Percentiles rank a stretch among this genome's conserved stretches.
These are phyloP conservation scores for Magnusiomyces suaveolens DNA, from an alignment of 1,139 yeast genomes.

Conservation along the genomic window DNA sequence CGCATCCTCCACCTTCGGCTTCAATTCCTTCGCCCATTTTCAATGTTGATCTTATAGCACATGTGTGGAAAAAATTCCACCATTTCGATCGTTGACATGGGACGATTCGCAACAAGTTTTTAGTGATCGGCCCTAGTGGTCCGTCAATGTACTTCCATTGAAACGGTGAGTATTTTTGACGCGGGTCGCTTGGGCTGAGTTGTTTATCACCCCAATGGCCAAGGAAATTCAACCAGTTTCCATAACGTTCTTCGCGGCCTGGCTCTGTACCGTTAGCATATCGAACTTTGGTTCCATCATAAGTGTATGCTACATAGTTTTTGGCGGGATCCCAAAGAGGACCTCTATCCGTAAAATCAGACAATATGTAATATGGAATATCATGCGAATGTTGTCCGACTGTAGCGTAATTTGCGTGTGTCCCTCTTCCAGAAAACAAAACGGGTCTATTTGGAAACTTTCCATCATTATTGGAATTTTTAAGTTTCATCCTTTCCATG, in stretches of 20 bases:
- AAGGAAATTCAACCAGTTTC: slow-evolving; percentile 66
- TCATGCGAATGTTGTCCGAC: slow-evolving; percentile 96
- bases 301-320: slow-evolving; percentile 73
- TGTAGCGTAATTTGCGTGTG: slow-evolving; percentile 95
- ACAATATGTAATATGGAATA: slow-evolving; percentile 77
- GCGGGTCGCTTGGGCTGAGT: slow-evolving; percentile 52
- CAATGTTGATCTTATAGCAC: slow-evolving; percentile 64
- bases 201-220: slow-evolving; percentile 92
- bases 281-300: slow-evolving; percentile 45
- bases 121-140: slow-evolving; percentile 79
- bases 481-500: slow-evolving; percentile 52
- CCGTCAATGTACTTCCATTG: slow-evolving; percentile 89
- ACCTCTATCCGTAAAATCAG: slow-evolving; percentile 92
- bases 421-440: slow-evolving; percentile 84
- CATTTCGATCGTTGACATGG: slow-evolving; percentile 82
- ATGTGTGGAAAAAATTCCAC: slow-evolving; percentile 68
- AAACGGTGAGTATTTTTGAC: slow-evolving; percentile 81
- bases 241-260: slow-evolving; percentile 55
- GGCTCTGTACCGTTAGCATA: slow-evolving; percentile 34
- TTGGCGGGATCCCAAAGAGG: slow-evolving; percentile 87
- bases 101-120: slow-evolving; percentile 55
- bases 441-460: slow-evolving; percentile 44
- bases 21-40: slow-evolving; percentile 85
- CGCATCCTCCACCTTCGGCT: slow-evolving; percentile 51
- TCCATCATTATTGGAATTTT: not conserved